phyloP scores from a whole-genome alignment of 192 early-diverging fungal genomes.

The Nowakowskiella sp. region DNA sequence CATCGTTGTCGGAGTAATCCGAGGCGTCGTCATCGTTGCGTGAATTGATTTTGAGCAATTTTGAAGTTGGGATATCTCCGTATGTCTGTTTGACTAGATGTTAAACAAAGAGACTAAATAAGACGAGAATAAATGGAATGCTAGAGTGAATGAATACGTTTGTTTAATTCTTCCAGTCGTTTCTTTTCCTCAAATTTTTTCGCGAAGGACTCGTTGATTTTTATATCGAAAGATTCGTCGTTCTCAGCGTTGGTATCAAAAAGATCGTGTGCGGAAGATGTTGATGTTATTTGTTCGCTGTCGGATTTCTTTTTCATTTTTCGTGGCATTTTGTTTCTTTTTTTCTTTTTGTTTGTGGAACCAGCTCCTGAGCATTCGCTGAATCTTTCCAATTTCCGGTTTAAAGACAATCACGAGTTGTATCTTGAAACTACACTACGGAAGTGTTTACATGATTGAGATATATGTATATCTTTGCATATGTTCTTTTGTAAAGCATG shows the following conservation, averaged over 20 bases:
- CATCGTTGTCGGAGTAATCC: conserved; percentile 34
- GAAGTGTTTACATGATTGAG: too few relatives aligned
- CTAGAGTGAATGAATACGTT: conserved; percentile 54
- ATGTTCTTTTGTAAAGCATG: too few relatives aligned
- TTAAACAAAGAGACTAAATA: conserved; percentile 9
- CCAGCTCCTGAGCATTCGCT: too few relatives aligned
- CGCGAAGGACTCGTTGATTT: conserved; percentile 46
- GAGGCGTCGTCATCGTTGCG: conserved; percentile 20
- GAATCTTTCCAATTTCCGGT: too few relatives aligned
- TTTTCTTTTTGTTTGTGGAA: too few relatives aligned
- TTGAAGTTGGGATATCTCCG: background rate
- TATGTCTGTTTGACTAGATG: background rate
- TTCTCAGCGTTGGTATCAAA: conserved; percentile 27
- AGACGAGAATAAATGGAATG: conserved; percentile 2
- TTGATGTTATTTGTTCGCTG: too few relatives aligned
- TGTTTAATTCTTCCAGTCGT: conserved; percentile 52
- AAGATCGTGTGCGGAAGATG: too few relatives aligned
- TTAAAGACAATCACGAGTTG: too few relatives aligned
- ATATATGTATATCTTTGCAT: too few relatives aligned
- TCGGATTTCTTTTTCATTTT: too few relatives aligned
- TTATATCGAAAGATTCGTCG: conserved; percentile 25
- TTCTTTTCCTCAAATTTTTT: conserved; percentile 58
- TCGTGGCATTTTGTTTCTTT: too few relatives aligned
- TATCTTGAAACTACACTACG: too few relatives aligned
- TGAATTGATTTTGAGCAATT: background rate